These are phyloP conservation scores for Podosphaera fusca DNA, from an alignment of 2,329 filamentous ascomycete genomes.

Conservation along the genomic window DNA sequence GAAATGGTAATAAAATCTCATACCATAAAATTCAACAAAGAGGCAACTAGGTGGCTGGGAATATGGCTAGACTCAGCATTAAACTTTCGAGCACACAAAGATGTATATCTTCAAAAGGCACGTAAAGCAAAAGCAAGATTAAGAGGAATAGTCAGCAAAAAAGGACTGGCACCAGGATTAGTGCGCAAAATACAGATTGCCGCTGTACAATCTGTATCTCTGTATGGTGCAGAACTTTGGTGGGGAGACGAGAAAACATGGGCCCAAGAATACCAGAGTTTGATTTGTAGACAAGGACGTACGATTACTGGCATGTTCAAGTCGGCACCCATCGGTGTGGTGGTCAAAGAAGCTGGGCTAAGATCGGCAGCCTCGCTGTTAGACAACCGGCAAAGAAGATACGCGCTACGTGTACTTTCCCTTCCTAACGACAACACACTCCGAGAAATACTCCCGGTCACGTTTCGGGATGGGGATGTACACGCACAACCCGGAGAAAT, in stretches of 20 bases:
- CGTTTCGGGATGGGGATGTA: background rate
- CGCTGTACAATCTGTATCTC: background rate
- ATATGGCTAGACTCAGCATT: background rate
- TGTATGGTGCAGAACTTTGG: background rate
- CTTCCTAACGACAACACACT: no score
- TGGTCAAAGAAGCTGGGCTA: background rate
- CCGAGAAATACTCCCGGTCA: background rate
- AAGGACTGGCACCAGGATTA: background rate
- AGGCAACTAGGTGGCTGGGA: background rate
- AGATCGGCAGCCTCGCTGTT: background rate
- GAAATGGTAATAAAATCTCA: background rate
- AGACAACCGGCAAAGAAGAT: no score
- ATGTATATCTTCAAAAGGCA: background rate
- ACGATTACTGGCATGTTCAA: background rate
- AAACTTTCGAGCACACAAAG: background rate
- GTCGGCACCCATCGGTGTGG: background rate
- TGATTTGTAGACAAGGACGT: background rate
- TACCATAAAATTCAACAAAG: background rate
- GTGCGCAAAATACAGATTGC: background rate
- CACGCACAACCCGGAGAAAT: conserved; percentile 8
- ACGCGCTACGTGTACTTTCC: no score
- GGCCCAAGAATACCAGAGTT: background rate
- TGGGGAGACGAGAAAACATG: background rate
- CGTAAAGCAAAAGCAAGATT: background rate
- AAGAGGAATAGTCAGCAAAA: no score